Conservation (phyloP, 371 early-diverging fungal species). For the Rhizopus arrhizus region DNA sequence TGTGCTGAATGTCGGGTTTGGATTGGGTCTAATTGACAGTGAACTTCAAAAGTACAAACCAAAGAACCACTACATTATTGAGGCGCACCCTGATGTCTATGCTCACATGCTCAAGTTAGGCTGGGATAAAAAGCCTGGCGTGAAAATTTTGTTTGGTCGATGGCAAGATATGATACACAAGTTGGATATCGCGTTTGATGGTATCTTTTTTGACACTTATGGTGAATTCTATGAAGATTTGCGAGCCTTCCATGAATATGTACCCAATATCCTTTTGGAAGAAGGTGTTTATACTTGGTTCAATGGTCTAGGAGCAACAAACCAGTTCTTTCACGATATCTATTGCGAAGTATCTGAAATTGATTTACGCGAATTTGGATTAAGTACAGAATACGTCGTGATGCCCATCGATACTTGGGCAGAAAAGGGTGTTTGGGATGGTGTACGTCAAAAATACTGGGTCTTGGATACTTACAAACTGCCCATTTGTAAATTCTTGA, state of each 20-base stretch:
- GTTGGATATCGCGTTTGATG: constrained; percentile 74
- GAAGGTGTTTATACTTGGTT: constrained; percentile 92
- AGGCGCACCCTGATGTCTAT: constrained; percentile 97
- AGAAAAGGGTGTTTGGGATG: constrained; percentile 84
- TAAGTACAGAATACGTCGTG: constrained; percentile 71
- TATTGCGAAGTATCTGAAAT: constrained; percentile 84
- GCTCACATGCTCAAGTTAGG: constrained; percentile 81
- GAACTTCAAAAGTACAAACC: constrained; percentile 75
- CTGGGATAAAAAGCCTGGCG: constrained; percentile 85
- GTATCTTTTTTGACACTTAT: constrained; percentile 94
- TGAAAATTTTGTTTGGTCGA: constrained; percentile 85
- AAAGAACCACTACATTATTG: constrained; percentile 88
- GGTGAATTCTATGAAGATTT: constrained; percentile 93
- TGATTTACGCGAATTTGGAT: constrained; percentile 80
- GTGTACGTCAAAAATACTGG: constrained; percentile 81
- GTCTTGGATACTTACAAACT: constrained; percentile 77
- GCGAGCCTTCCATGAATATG: constrained; percentile 80
- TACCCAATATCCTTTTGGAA: constrained; percentile 75
- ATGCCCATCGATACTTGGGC: constrained; percentile 77
- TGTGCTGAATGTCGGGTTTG: constrained; percentile 89
- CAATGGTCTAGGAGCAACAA: constrained; percentile 92
- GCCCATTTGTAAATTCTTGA: constrained; percentile 69
- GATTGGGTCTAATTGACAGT: constrained; percentile 89
- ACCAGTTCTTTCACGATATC: constrained; percentile 94
- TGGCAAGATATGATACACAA: constrained; percentile 91